Evolutionary conservation across 148 eudicot species (phyloP).

Genomic region (Vaccinium corymbosum): DNA sequence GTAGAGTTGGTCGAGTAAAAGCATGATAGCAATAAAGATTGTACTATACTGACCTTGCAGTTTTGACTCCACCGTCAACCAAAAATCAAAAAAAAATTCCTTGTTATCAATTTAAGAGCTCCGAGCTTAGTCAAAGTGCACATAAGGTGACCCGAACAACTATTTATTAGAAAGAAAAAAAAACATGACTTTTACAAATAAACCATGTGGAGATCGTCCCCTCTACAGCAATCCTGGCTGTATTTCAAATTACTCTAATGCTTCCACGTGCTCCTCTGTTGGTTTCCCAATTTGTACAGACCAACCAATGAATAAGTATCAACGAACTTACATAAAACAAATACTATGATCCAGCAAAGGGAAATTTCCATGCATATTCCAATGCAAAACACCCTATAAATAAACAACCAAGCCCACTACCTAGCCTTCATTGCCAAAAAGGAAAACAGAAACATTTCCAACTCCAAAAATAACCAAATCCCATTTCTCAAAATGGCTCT

Average conservation of each 20-base stretch:
- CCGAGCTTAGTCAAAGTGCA: neutral
- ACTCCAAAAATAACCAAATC: neutral
- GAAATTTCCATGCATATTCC: slow-evolving; percentile 12
- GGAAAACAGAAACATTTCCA: neutral
- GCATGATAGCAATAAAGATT: neutral
- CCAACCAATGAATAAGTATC: slow-evolving; percentile 12
- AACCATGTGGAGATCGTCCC: slow-evolving; percentile 18
- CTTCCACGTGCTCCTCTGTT: slow-evolving; percentile 34
- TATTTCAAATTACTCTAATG: slow-evolving; percentile 15
- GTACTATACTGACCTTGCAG: neutral
- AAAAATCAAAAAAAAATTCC: neutral
- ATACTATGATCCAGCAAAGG: neutral
- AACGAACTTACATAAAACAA: neutral
- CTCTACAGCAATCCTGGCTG: slow-evolving; percentile 19
- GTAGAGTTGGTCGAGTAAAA: neutral
- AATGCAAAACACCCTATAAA: neutral
- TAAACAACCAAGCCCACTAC: neutral
- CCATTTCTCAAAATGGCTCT: slow-evolving; percentile 25
- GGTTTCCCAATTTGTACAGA: slow-evolving; percentile 28
- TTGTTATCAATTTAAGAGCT: too few species aligned
- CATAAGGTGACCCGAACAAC: neutral
- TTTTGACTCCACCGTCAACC: neutral
- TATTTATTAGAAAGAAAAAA: neutral
- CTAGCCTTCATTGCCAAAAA: neutral
- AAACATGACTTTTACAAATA: neutral